These are phyloP conservation scores for Ilyonectria destructans DNA, from an alignment of 2,329 filamentous ascomycete species.

Conservation along the genomic window DNA sequence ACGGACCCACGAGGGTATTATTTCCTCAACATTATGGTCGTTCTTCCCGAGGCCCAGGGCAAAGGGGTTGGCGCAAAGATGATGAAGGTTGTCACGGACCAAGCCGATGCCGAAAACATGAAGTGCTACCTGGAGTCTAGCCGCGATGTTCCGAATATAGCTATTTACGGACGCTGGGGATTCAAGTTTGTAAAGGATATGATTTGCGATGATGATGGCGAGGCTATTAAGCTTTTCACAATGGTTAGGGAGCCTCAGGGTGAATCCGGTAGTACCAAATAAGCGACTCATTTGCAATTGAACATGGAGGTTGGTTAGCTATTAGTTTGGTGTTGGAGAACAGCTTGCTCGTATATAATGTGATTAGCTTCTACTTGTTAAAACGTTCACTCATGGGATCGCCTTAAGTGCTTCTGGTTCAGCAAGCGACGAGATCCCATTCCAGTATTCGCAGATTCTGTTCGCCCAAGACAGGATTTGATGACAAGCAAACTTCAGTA, in stretches of 20 bases:
- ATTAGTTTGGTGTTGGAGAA: neutral
- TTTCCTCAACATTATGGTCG: conserved; percentile 84
- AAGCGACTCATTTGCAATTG: neutral
- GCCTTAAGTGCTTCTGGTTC: no score
- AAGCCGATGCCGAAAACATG: conserved; percentile 76
- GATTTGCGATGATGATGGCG: conserved; percentile 76
- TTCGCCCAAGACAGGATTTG: no score
- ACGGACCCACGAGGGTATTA: conserved; percentile 79
- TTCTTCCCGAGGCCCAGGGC: conserved; percentile 76
- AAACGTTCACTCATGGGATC: no score
- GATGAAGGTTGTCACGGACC: conserved; percentile 74
- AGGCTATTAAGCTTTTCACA: conserved; percentile 67
- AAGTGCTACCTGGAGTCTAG: conserved; percentile 82
- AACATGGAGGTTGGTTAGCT: neutral
- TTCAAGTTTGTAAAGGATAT: conserved; percentile 78
- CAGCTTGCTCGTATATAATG: no score
- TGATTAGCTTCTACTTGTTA: no score
- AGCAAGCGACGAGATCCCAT: no score
- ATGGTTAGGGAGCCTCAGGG: conserved; percentile 62
- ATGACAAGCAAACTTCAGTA: no score
- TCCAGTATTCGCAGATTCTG: no score
- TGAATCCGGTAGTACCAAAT: conserved; percentile 46
- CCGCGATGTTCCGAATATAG: conserved; percentile 77
- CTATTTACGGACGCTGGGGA: conserved; percentile 80
- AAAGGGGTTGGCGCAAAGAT: conserved; percentile 77